A percentile compares a stretch with the other conserved stretches of the same genome.
phyloP scores from a whole-genome alignment of 2,329 filamentous ascomycete species.

The Sclerotinia minor region DNA sequence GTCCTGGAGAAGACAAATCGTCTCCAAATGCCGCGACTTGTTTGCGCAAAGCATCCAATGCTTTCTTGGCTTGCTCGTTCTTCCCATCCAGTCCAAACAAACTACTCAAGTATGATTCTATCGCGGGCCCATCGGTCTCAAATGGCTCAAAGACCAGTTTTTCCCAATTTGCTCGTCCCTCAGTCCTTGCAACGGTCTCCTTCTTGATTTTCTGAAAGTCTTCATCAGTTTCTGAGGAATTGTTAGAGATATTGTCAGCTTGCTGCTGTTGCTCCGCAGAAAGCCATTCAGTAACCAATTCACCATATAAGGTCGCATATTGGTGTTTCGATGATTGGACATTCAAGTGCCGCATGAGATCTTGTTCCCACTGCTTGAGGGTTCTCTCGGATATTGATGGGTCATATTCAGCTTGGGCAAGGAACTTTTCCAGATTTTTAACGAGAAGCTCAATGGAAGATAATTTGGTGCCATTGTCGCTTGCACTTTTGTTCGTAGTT shows the following conservation, averaged over 20 bases:
- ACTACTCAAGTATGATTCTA: slow-evolving; percentile 51
- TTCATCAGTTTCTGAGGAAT: background rate
- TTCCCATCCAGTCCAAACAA: slow-evolving; percentile 47
- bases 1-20: slow-evolving; percentile 31
- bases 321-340: slow-evolving; percentile 55
- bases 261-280: slow-evolving; percentile 35
- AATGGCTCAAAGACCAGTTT: slow-evolving; percentile 53
- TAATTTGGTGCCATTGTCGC: slow-evolving; percentile 25
- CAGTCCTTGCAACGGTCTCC: slow-evolving; percentile 41
- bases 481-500: slow-evolving; percentile 26
- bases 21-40: slow-evolving; percentile 44
- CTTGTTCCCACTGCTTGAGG: slow-evolving; percentile 49
- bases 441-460: slow-evolving; percentile 32
- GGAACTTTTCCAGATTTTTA: slow-evolving; percentile 51
- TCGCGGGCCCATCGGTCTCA: slow-evolving; percentile 48
- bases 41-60: slow-evolving; percentile 47
- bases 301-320: slow-evolving; percentile 57
- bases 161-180: slow-evolving; percentile 57
- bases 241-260: background rate
- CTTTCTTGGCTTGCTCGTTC: slow-evolving; percentile 45
- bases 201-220: slow-evolving; percentile 44
- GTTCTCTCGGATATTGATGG: slow-evolving; percentile 51
- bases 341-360: slow-evolving; percentile 49
- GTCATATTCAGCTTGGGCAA: slow-evolving; percentile 55
- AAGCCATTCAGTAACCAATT: slow-evolving; percentile 57